phyloP scores from a whole-genome alignment of 2,329 filamentous ascomycete genomes.

The Calonectria multiphialidica region DNA sequence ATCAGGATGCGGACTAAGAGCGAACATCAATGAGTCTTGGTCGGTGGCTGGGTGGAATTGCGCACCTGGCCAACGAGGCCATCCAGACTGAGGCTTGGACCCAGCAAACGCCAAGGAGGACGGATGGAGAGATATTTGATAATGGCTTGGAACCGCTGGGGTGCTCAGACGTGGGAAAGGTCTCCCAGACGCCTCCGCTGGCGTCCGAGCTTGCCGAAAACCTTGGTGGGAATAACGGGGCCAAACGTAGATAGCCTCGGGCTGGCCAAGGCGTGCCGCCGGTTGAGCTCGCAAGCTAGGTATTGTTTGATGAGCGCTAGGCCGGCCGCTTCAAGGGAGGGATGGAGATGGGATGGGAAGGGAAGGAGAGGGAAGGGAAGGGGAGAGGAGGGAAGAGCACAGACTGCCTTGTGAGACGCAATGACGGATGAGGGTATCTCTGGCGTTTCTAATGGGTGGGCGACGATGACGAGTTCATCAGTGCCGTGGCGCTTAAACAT shows the following conservation, averaged over 20 bases:
- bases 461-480: neutral
- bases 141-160: neutral
- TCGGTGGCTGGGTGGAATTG: neutral
- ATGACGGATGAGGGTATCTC: neutral
- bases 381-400: too few relatives aligned
- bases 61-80: neutral
- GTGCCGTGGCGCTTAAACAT: neutral
- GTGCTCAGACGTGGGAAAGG: neutral
- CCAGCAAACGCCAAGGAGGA: neutral
- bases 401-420: neutral
- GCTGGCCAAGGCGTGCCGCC: neutral
- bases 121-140: neutral
- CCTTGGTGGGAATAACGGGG: neutral
- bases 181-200: neutral
- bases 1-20: neutral
- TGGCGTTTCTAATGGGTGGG: neutral
- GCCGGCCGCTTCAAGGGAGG: neutral
- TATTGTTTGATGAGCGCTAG: neutral
- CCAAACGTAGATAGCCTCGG: neutral
- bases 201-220: neutral
- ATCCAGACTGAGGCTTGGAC: neutral
- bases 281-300: neutral
- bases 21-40: neutral
- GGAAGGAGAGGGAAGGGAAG: too few relatives aligned
- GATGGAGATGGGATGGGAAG: too few relatives aligned